Evolutionary conservation across 768 basidiomycete species (phyloP).

Genomic region (Lactarius hatsudake): DNA sequence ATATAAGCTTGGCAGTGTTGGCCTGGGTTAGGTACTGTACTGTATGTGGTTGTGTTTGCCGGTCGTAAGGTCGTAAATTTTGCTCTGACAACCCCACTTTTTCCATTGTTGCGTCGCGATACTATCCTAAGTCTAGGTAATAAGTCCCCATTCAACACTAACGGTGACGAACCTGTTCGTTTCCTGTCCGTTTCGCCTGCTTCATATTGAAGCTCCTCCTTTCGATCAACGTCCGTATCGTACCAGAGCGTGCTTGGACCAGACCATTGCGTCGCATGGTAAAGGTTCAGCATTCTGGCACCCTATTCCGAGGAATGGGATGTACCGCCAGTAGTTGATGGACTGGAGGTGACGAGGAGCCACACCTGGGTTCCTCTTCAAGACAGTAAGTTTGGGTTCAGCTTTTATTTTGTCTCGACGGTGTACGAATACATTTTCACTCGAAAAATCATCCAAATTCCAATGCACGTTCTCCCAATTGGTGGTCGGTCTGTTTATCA

Average conservation of each 20-base stretch:
- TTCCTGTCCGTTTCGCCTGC: slow-evolving; percentile 39
- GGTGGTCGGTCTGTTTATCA: slow-evolving; percentile 61
- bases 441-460: slow-evolving; percentile 55
- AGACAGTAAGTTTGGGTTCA: slow-evolving; percentile 38
- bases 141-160: too few species aligned
- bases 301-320: slow-evolving; percentile 75
- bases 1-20: too few species aligned
- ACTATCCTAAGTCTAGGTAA: too few species aligned
- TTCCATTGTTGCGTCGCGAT: too few species aligned
- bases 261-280: slow-evolving; percentile 78
- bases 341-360: slow-evolving; percentile 38
- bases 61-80: too few species aligned
- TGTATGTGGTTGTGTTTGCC: too few species aligned
- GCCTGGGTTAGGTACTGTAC: too few species aligned
- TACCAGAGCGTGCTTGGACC: slow-evolving; percentile 73
- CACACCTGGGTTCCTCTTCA: slow-evolving; percentile 43
- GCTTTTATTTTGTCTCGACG: background rate
- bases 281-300: slow-evolving; percentile 80
- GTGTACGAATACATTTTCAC: slow-evolving; percentile 20
- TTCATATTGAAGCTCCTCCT: slow-evolving; percentile 80
- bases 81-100: too few species aligned
- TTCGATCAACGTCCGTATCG: slow-evolving; percentile 70
- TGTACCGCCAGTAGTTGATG: slow-evolving; percentile 46
- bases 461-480: slow-evolving; percentile 60
- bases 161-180: too few species aligned